Base-by-base conservation (phyloP, 768 basidiomycete species). In the Rubroboletus satanas region DNA sequence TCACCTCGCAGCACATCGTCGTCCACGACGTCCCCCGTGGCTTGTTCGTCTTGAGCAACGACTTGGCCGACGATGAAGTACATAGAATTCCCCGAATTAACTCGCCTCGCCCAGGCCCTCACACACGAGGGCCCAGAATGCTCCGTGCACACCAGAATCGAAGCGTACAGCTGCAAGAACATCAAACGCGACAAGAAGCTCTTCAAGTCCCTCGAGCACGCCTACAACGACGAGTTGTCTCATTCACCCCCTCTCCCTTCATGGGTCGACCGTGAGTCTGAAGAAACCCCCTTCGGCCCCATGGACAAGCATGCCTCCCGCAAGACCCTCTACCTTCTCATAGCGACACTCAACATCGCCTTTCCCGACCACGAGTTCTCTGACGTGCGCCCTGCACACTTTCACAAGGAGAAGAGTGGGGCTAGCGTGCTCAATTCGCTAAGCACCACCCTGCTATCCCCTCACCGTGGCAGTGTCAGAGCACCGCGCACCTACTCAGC, bases 331-430 rank as follows among this genome's bases (percentile, higher is more conserved):
- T 97, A 94, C 77, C 84, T 95, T 47, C 88, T 98, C 69, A 97
- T 98, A 65, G 90, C 93, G 32, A 93, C 94, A 3, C 87, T 99
- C 65, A 99, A 99, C 76, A 84, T 93, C 65, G 95, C 96, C 7
- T 99, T 95, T 68, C 96, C 96, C 2, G 96, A 98, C 80, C 83
- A 98, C 75, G 95, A 98, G 67, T 99, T 98, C 76, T 90, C 91
- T 7, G 88, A 91, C 69, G 88, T 97, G 49, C 83, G 88, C 28
- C 90, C 94, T 0, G 86, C 87, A 10, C 88, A 96, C 63, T 99
- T 99, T 73, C 84, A 81, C 67, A 87, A 87, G 54, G 92, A 95
- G 71, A 81, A 82, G 71, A 85, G 77, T 37, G 80, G 80, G 32
- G 88, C 90, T 4, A 80, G 74, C 69, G 90, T 96, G 41, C 83